Conservation (phyloP, 2,329 filamentous ascomycete genomes). For the Periconia sp. region DNA sequence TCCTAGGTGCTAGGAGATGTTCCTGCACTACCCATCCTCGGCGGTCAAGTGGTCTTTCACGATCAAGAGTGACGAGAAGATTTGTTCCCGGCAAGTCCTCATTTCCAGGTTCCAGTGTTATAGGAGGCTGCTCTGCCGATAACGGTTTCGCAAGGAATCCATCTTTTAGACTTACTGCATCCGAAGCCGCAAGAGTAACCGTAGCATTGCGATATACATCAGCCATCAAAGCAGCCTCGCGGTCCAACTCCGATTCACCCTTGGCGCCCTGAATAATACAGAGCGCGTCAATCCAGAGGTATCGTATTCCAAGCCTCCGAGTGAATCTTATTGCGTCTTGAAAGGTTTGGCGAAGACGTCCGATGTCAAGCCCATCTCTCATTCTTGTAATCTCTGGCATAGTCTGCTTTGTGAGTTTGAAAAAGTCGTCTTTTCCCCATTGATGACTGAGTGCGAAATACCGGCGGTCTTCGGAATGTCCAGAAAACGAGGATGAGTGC, state of each 20-base stretch:
- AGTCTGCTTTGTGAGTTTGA: background rate
- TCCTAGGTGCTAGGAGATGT: background rate
- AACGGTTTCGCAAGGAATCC: conserved; percentile 8
- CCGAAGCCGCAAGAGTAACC: conserved; percentile 13
- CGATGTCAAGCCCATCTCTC: background rate
- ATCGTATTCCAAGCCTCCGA: conserved; percentile 5
- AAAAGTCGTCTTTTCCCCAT: background rate
- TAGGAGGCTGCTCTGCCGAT: conserved; percentile 2
- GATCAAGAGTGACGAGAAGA: background rate
- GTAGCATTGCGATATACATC: conserved; percentile 13
- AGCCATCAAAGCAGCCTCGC: background rate
- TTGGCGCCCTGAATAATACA: conserved; percentile 19
- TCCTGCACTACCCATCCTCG: conserved; percentile 12
- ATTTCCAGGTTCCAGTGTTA: background rate
- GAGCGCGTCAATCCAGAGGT: conserved; percentile 16
- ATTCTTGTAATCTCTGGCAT: background rate
- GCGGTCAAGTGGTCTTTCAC: conserved; percentile 1
- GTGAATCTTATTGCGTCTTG: conserved; percentile 12
- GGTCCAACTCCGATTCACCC: conserved; percentile 12
- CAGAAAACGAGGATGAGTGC: background rate
- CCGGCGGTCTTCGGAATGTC: background rate
- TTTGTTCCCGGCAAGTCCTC: conserved; percentile 3
- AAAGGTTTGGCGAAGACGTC: conserved; percentile 8
- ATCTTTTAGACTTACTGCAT: conserved; percentile 1
- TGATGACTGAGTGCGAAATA: background rate